Evolutionary conservation across 495 filamentous ascomycete genomes (phyloP).

Genomic region (Glutinoglossum americanum): DNA sequence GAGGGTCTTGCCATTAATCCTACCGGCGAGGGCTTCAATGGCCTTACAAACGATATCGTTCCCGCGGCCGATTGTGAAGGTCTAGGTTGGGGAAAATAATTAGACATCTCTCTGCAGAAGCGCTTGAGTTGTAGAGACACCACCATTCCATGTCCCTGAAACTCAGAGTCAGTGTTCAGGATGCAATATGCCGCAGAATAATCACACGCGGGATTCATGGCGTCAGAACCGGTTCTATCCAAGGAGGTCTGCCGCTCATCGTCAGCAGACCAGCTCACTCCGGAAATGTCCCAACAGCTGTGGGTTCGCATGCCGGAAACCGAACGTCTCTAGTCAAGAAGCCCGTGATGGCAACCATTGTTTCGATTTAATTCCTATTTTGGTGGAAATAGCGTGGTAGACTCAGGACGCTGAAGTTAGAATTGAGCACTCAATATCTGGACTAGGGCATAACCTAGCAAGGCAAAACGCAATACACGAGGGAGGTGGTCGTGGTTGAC

Average conservation of each 20-base stretch:
- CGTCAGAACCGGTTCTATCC: conserved; percentile 87
- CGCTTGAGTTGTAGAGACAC: neutral
- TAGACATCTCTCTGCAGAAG: neutral
- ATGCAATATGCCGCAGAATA: conserved; percentile 90
- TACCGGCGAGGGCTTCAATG: conserved; percentile 52
- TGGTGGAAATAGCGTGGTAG: neutral
- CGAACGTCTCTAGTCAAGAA: conserved; percentile 68
- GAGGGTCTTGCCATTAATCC: conserved; percentile 50
- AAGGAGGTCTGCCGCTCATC: conserved; percentile 46
- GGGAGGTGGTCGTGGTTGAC: too few relatives aligned
- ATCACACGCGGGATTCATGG: conserved; percentile 90
- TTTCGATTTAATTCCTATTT: neutral
- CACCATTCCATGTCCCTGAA: conserved; percentile 78
- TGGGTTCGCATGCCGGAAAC: conserved; percentile 42
- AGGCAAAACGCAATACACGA: too few relatives aligned
- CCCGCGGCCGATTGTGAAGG: conserved; percentile 89
- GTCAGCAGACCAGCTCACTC: neutral
- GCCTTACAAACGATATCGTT: conserved; percentile 85
- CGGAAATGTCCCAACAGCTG: neutral
- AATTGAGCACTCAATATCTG: too few relatives aligned
- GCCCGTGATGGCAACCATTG: conserved; percentile 58
- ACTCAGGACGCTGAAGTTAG: too few relatives aligned
- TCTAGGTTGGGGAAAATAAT: conserved; percentile 24
- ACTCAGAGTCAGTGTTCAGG: conserved; percentile 52
- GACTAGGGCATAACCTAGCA: too few relatives aligned